Percentiles rank a stretch among this genome's conserved stretches.
These are phyloP conservation scores for Dovyalis caffra DNA, from an alignment of 345 rosid species.

Conservation along the genomic window DNA sequence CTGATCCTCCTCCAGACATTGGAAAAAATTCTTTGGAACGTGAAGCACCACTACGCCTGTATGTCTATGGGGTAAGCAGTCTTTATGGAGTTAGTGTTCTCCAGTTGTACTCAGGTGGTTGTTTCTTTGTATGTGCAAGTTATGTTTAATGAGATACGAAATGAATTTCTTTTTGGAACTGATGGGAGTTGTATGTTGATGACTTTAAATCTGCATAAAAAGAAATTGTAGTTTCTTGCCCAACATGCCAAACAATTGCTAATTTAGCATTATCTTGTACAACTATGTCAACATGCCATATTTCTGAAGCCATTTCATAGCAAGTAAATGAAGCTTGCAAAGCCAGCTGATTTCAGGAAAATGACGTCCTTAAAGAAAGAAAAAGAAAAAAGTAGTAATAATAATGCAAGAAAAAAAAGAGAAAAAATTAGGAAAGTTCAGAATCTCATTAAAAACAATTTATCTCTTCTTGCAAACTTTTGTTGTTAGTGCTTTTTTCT, in stretches of 20 bases:
- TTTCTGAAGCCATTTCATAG: background rate
- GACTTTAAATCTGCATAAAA: background rate
- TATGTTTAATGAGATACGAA: background rate
- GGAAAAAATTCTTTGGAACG: conserved; percentile 37
- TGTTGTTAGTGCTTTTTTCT: background rate
- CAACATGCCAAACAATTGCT: too few relatives aligned
- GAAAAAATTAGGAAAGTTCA: too few relatives aligned
- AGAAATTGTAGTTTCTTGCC: too few relatives aligned
- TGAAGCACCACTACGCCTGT: conserved; percentile 38
- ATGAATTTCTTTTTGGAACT: background rate
- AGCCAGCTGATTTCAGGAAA: background rate
- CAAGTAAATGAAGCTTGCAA: background rate
- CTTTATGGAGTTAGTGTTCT: conserved; percentile 1
- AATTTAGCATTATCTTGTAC: too few relatives aligned
- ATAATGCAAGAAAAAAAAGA: too few relatives aligned
- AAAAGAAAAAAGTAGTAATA: too few relatives aligned
- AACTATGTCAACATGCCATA: background rate
- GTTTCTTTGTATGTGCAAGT: background rate
- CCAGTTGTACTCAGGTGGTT: background rate
- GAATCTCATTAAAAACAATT: background rate
- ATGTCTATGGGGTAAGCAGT: conserved; percentile 71
- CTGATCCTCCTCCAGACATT: conserved; percentile 27
- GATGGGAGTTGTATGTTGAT: too few relatives aligned
- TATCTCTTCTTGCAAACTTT: too few relatives aligned
- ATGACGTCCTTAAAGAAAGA: background rate